Base-by-base conservation (phyloP, 805 yeast species). In the Suhomyces xylopsoci region DNA sequence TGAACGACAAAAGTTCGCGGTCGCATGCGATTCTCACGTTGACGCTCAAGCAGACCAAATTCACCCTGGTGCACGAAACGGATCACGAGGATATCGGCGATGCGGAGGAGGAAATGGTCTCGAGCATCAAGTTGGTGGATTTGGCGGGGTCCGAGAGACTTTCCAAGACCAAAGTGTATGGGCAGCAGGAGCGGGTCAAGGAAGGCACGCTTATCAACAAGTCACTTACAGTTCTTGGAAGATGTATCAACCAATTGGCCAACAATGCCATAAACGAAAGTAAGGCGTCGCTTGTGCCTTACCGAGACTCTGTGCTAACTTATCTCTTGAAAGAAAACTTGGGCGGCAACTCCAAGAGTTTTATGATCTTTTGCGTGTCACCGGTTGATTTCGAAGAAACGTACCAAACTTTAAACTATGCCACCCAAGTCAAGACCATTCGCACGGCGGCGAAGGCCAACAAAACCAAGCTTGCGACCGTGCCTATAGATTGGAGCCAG, bases 271-370 rank as follows among this genome's bases (percentile, higher is more conserved):
- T 55, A 8, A 56, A 59, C 12, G 49, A 52, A 7, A 15, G 54
- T 2, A 68, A 64, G 17, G 66, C 69, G 5, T 63, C 71, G 5
- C 67, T 82, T 14, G 78, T 84, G 1, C 93, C 93, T 0, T 87
- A 85, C 60, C 73, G 96, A 56, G 96, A 89, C 58, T 87, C 96
- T 0, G 74, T 79, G 0, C 70, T 89, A 50, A 89, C 96, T 0
- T 86, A 92, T 82, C 70, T 89, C 2, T 71, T 89, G 56, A 85
- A 84, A 61, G 93, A 88, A 58, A 83, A 82, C 54, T 70, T 90
- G 36, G 90, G 94, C 1, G 97, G 97, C 1, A 87, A 88, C 62
- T 85, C 94, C n/a, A 88, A 87, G 62, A 91, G 96, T 0, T 85
- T 86, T 1, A 83, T 90, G 87, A 80, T 90, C n/a, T 94, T 94